Base-by-base conservation (phyloP, 2,329 filamentous ascomycete species). In the Aureobasidium namibiae region DNA sequence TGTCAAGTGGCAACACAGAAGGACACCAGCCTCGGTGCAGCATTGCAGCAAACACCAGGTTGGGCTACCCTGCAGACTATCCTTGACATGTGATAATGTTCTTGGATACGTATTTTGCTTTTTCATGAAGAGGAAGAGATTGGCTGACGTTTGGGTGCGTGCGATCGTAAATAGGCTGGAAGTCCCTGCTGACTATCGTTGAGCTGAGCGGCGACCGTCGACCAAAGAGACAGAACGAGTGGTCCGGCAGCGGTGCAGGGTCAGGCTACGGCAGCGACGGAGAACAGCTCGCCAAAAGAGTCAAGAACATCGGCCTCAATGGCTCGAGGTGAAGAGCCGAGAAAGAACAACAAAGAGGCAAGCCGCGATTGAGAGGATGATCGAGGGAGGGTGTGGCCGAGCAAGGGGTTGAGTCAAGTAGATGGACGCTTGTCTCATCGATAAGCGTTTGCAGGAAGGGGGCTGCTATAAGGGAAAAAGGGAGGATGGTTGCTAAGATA, bases 51-150 rank as follows among this genome's bases (percentile, higher is more conserved):
- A 67, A 92, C 88, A 67, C 82, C 87, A 70, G 94, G 94, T 69
- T 99, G 94, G 94, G 89, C 92, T 74, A 97, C 90, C 65, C 83
- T 99, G 70, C 83, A 94, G 77, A 89, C 90, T 75, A 96, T 99
- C 75, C 84, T 99, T 60, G 68, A 72, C 66, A 72, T 73, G 68
- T n/a, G n/a, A n/a, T 72, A 68, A 63, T 48, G 42, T 61, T 62
- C 61, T n/a, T 61, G 63, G 61, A 66, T 60, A 63, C 61, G 61
- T 65, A 63, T 65, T 61, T 63, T 61, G 39, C 60, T 44, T 53
- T 60, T 49, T n/a, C n/a, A n/a, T 59, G 38, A 52, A 52, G 36
- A 48, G 45, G 46, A 59, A 59, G 56, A 60, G 23, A 45, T 56
- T 62, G 52, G 57, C 61, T 63, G 61, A 63, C 61, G 61, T 60